Evolutionary conservation across 164 flowering plant species (phyloP).

Genomic region (Malania oleifera): DNA sequence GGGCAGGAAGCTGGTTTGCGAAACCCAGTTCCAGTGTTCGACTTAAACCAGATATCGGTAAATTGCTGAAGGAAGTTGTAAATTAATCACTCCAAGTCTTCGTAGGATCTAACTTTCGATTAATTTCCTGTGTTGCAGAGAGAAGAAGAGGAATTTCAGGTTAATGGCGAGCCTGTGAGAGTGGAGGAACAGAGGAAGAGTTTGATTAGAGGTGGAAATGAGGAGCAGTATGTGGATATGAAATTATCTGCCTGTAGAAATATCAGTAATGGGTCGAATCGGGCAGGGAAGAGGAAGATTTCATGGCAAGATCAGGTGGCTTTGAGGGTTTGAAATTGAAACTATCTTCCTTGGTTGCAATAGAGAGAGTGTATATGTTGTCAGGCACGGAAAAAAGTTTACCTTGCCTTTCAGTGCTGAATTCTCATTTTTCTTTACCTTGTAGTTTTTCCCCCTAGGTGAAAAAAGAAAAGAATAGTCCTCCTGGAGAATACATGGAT

Average conservation of each 20-base stretch:
- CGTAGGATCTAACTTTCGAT: too few species aligned
- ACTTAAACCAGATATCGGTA: conserved; percentile 79
- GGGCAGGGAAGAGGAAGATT: conserved; percentile 68
- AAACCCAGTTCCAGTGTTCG: conserved; percentile 46
- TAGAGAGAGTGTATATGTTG: background rate
- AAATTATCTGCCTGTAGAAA: conserved; percentile 53
- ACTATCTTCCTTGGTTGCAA: conserved; percentile 1
- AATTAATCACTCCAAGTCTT: background rate
- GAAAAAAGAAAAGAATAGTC: too few species aligned
- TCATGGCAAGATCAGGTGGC: conserved; percentile 93
- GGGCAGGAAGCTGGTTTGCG: conserved; percentile 7
- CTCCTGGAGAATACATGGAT: too few species aligned
- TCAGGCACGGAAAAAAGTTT: background rate
- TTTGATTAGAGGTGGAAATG: conserved; percentile 24
- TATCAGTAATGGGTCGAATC: conserved; percentile 40
- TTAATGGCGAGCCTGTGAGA: conserved; percentile 21
- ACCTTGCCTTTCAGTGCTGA: background rate
- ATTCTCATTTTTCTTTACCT: background rate
- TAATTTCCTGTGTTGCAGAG: conserved; percentile 29
- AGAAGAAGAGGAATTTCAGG: conserved; percentile 43
- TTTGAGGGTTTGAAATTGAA: conserved; percentile 53
- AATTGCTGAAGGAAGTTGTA: background rate
- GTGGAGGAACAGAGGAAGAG: conserved; percentile 36
- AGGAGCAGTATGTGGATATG: conserved; percentile 46
- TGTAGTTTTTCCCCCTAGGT: too few species aligned